These are phyloP conservation scores for Thelonectria olida DNA, from an alignment of 2,329 filamentous ascomycete species.

Conservation along the genomic window DNA sequence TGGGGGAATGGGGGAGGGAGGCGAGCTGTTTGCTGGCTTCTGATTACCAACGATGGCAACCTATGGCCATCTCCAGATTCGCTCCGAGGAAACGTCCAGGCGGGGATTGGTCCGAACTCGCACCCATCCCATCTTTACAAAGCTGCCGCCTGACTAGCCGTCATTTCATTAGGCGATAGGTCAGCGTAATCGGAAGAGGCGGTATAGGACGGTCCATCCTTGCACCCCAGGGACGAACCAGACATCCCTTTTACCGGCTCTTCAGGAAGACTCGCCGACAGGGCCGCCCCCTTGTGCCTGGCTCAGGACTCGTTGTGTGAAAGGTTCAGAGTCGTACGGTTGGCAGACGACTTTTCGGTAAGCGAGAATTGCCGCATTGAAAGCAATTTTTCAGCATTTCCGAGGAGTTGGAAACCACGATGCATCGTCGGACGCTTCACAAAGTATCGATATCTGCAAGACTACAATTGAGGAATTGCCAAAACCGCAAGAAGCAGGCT, in stretches of 20 bases:
- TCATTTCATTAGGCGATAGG: conserved; percentile 33
- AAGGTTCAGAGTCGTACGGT: conserved; percentile 34
- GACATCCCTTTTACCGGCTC: neutral
- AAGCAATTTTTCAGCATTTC: conserved; percentile 30
- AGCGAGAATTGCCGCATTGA: conserved; percentile 16
- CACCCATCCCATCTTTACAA: conserved; percentile 1
- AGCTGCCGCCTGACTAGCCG: conserved; percentile 15
- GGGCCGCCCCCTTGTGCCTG: conserved; percentile 7
- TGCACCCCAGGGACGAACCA: neutral
- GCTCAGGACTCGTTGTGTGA: conserved; percentile 9
- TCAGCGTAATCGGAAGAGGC: conserved; percentile 35
- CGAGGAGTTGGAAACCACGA: conserved; percentile 21
- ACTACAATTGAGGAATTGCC: conserved; percentile 25
- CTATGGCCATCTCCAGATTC: conserved; percentile 29
- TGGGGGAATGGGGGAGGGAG: neutral
- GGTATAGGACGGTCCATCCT: conserved; percentile 22
- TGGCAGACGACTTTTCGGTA: conserved; percentile 29
- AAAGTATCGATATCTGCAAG: conserved; percentile 1
- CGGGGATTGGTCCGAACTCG: conserved; percentile 41
- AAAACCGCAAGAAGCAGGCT: conserved; percentile 25
- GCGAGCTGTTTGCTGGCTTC: neutral
- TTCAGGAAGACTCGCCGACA: neutral
- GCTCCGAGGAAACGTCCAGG: conserved; percentile 28
- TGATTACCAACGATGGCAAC: conserved; percentile 14
- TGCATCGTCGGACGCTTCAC: neutral